Base-by-base conservation (phyloP, 345 rosid genomes). In the Salix arbutifolia region DNA sequence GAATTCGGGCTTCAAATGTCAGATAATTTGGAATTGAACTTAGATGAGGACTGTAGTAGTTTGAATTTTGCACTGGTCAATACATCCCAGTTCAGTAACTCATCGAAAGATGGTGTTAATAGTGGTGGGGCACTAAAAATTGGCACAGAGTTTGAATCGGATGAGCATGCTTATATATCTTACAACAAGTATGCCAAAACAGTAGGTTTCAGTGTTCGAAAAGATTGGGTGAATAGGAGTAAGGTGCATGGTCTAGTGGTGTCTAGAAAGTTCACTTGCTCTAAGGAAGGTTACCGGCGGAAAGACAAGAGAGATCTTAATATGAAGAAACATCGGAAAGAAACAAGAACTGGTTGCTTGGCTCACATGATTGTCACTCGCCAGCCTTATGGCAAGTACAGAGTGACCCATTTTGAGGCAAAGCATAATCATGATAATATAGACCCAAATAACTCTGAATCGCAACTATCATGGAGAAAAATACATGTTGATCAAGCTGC, bases 261-360 rank as follows among this genome's bases (percentile, higher is more conserved):
- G 2, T 82, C 84, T 46, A 82, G 87, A 74, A 80, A 85, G 78
- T 84, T 79, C 40, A 80, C 84, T 74, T 84, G 85, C 65, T 84
- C 74, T 40, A 84, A 84, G 66, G 87, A 84, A 82, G 87, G 85
- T 53, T 82, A 79, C 79, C 71, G 85, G 66, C 84, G 79, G 65
- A 80, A 77, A 72, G 85, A 82, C 76, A 79, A 71, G 70, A 75
- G 81, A 7, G 76, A 73, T 71, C 38, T 67, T 71, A 74, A 76
- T 74, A 70, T 79, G 42, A 82, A 84, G 78, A 84, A 82, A 67
- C 74, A 67, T 28, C 77, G 78, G 30, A 84, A 82, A 76, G 87
- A 84, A 77, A 80, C 84, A 42, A 84, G 85, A 77, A 81, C 80
- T 76, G 87, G 87, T 50, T 84, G 87, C 56, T 61, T 76, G 75